These are phyloP conservation scores for Trichoderma hamatum DNA, from an alignment of 2,329 filamentous ascomycete genomes.

Conservation along the genomic window DNA sequence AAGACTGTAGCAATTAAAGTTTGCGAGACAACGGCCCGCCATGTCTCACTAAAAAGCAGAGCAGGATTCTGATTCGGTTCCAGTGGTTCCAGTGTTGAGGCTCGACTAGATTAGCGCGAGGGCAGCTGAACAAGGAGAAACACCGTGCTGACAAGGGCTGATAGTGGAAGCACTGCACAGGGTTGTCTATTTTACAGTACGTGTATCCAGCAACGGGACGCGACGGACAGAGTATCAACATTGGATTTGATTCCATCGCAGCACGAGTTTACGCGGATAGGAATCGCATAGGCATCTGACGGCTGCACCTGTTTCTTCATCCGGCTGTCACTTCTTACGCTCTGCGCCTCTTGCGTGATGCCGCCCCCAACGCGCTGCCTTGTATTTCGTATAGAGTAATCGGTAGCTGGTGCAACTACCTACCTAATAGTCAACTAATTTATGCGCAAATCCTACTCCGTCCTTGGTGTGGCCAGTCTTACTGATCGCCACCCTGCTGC, in stretches of 20 bases:
- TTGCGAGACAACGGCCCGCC: conserved; percentile 12
- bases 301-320: too few species aligned
- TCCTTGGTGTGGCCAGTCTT: not conserved
- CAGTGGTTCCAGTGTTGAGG: not conserved
- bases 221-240: too few species aligned
- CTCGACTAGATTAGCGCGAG: not conserved
- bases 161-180: too few species aligned
- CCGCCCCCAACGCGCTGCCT: too few species aligned
- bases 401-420: not conserved
- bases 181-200: too few species aligned
- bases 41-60: not conserved
- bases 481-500: not conserved
- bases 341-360: too few species aligned
- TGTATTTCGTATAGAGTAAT: too few species aligned
- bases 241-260: too few species aligned
- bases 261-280: too few species aligned
- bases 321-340: too few species aligned
- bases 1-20: not conserved
- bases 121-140: not conserved
- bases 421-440: not conserved
- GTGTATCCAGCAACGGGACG: too few species aligned
- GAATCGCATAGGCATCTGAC: too few species aligned
- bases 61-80: not conserved
- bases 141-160: conserved; percentile 2
- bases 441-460: not conserved